phyloP scores from a whole-genome alignment of 495 filamentous ascomycete genomes.

The Aspergillus hancockii region DNA sequence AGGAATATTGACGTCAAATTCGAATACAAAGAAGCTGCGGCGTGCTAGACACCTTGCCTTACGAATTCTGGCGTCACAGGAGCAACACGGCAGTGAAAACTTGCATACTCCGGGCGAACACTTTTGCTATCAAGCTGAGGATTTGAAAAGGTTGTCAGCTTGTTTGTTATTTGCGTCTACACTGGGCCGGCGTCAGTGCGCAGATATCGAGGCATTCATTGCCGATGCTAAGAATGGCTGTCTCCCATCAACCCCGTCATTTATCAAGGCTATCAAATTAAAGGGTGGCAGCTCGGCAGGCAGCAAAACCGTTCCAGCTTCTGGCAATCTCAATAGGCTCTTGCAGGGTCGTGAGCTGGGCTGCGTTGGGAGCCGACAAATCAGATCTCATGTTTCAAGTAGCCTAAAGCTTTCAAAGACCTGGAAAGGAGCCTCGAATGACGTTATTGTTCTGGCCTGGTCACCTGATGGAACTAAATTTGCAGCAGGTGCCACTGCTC shows the following conservation, averaged over 20 bases:
- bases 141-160: conserved; percentile 7
- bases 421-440: conserved; percentile 56
- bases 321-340: conserved; percentile 14
- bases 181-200: conserved; percentile 11
- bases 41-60: background rate
- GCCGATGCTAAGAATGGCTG: conserved; percentile 18
- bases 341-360: conserved; percentile 32
- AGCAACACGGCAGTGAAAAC: background rate
- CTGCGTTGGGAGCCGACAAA: conserved; percentile 9
- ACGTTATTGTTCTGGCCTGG: conserved; percentile 51
- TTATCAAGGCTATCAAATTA: conserved; percentile 10
- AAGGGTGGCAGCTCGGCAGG: background rate
- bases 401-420: conserved; percentile 36
- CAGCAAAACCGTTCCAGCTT: background rate
- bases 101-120: background rate
- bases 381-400: conserved; percentile 23
- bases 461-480: conserved; percentile 49
- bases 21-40: background rate
- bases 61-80: background rate
- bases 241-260: conserved; percentile 15
- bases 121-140: background rate
- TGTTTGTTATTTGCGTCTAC: conserved; percentile 10
- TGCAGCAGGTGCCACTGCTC: conserved; percentile 67
- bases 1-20: background rate
- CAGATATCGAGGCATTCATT: conserved; percentile 21